Evolutionary conservation across 2,329 filamentous ascomycete genomes (phyloP).

Genomic region (Eurotiales sp.): DNA sequence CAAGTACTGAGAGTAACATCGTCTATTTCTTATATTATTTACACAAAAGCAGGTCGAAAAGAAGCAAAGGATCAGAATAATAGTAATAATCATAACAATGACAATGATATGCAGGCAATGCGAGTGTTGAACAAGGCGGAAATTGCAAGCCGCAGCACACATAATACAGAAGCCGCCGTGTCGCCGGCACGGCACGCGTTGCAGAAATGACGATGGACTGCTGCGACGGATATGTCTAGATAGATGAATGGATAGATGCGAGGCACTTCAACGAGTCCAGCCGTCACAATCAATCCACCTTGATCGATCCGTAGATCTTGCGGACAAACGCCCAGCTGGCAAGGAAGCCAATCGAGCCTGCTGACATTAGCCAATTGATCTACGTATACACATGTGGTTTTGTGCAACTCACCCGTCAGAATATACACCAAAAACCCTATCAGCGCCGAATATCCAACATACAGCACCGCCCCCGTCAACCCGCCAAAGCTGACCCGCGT

Average conservation of each 20-base stretch:
- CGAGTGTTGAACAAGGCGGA: too few species aligned
- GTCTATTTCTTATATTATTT: too few species aligned
- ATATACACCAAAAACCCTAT: constrained; percentile 91
- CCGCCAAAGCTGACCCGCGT: constrained; percentile 83
- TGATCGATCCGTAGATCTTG: constrained; percentile 96
- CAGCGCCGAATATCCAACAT: constrained; percentile 86
- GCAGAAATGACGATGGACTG: too few species aligned
- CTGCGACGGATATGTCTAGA: too few species aligned
- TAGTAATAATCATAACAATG: too few species aligned
- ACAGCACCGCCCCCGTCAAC: constrained; percentile 81
- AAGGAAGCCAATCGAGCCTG: constrained; percentile 93
- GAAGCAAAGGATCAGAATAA: neutral
- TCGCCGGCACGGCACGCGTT: too few species aligned
- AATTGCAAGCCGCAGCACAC: too few species aligned
- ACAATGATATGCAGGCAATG: too few species aligned
- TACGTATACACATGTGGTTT: too few species aligned
- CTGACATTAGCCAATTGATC: constrained; percentile 7
- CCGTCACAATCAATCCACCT: constrained; percentile 69
- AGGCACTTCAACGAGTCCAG: neutral
- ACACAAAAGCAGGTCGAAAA: neutral
- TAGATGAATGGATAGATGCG: too few species aligned
- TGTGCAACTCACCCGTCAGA: constrained; percentile 81
- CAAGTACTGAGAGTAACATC: neutral
- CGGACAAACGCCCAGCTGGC: constrained; percentile 91
- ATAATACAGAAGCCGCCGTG: too few species aligned